Evolutionary conservation across 768 basidiomycete species (phyloP), one percentile per base, ranked within the genome.

Genomic region (Guyanaporus albipodus): DNA sequence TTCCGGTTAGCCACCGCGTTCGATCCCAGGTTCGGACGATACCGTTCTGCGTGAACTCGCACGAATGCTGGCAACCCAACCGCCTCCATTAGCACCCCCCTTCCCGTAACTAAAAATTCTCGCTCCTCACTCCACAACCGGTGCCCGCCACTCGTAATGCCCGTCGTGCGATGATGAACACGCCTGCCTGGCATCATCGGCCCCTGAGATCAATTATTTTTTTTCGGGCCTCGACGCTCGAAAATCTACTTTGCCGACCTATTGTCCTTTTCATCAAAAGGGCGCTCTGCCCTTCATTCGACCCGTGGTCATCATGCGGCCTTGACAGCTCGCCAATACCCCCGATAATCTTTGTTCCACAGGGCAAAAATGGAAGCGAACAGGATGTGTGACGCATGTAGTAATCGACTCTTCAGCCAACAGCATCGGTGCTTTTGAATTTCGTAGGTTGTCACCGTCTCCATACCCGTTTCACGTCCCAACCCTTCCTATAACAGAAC

Each of bases 391-490:
- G n/a, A n/a, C n/a, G n/a, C n/a, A n/a, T n/a, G n/a, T n/a, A n/a
- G n/a, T n/a, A 32, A 56, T 47, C 45, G 35, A 24, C 23, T 50
- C 21, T 44, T 42, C 37, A 33, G 38, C 32, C 37, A 39, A 39
- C 31, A 28, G 24, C 39, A 5, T 46, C 58, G 46, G 59, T 39
- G 14, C 26, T 49, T 55, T 49, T 44, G 21, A 27, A 47, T 51
- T 22, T 42, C 36, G 24, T 48, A 28, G 42, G 27, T 44, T 61
- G 59, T 48, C 55, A 46, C 19, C 7, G 46, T 47, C 52, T 61
- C 59, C 58, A 61, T 61, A 52, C 52, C 35, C 57, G 60, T 62
- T 60, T 60, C 58, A 60, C 46, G 38, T 52, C 43, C 26, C 27
- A 42, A 48, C 51, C 55, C 51, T 57, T 60, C 53, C 40, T 41